Evolutionary conservation across 1,284 basidiomycete genomes (phyloP).

Genomic region (Phellopilus nigrolimitatus): DNA sequence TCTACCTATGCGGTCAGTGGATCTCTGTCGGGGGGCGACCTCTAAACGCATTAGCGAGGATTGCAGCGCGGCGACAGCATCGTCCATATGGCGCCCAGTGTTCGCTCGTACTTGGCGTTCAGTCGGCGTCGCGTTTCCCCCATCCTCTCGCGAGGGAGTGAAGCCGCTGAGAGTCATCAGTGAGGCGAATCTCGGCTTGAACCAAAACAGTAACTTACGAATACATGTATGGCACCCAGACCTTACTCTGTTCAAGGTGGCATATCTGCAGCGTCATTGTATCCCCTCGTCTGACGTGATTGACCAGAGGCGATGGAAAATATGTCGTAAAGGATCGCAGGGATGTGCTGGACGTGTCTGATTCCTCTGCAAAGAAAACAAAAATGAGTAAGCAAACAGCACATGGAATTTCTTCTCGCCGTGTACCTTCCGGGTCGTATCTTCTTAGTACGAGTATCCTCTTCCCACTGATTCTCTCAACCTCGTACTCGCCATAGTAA

Average conservation of each 20-base stretch:
- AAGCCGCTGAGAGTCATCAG: conserved; percentile 12
- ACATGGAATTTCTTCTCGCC: not conserved
- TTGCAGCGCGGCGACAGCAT: conserved; percentile 7
- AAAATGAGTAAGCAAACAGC: not conserved
- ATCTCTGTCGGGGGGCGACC: conserved; percentile 10
- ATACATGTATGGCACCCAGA: conserved; percentile 21
- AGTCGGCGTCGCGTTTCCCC: conserved; percentile 16
- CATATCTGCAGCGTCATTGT: conserved; percentile 21
- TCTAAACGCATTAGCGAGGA: conserved; percentile 13
- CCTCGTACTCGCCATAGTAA: conserved; percentile 20
- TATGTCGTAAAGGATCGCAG: conserved; percentile 17
- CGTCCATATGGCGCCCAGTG: not conserved
- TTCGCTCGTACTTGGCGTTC: conserved; percentile 13
- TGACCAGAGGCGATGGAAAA: conserved; percentile 17
- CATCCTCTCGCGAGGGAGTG: conserved; percentile 19
- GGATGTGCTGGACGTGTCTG: conserved; percentile 17
- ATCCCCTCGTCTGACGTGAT: conserved; percentile 16
- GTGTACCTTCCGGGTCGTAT: conserved; percentile 19
- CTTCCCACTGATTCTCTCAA: conserved; percentile 13
- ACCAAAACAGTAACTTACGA: conserved; percentile 13
- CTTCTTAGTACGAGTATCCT: conserved; percentile 18
- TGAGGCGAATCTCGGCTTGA: not conserved
- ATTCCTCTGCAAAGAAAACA: conserved; percentile 1
- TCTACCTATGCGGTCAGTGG: not conserved
- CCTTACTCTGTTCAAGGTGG: conserved; percentile 18